Percentiles rank a stretch among this genome's conserved stretches.
These are phyloP conservation scores for Nadsonia commutata DNA, from an alignment of 1,139 yeast genomes.

Conservation along the genomic window DNA sequence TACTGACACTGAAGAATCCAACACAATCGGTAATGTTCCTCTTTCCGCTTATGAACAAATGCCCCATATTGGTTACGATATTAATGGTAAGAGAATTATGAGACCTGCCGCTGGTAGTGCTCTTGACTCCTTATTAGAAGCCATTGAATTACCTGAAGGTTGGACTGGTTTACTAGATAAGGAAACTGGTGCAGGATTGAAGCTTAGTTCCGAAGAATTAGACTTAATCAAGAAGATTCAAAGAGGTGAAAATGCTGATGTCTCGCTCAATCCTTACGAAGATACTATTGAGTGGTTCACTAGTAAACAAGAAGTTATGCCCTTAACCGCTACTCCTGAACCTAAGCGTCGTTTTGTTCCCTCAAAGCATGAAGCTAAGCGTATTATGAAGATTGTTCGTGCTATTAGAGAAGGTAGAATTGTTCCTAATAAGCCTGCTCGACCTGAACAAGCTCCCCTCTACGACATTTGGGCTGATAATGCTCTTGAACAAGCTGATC, in stretches of 20 bases:
- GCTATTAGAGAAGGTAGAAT: slow-evolving; percentile 96
- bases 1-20: slow-evolving; percentile 67
- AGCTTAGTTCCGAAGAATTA: slow-evolving; percentile 76
- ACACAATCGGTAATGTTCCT: slow-evolving; percentile 90
- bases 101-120: slow-evolving; percentile 97
- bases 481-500: slow-evolving; percentile 41
- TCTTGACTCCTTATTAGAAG: slow-evolving; percentile 71
- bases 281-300: slow-evolving; percentile 96
- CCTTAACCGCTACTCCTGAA: slow-evolving; percentile 84
- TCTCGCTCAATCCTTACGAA: slow-evolving; percentile 71
- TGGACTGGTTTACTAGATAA: slow-evolving; percentile 96
- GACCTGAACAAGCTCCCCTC: slow-evolving; percentile 27
- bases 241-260: slow-evolving; percentile 72
- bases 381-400: slow-evolving; percentile 88
- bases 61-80: slow-evolving; percentile 95
- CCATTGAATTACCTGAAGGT: slow-evolving; percentile 90
- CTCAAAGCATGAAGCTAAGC: slow-evolving; percentile 89
- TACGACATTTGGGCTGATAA: slow-evolving; percentile 80
- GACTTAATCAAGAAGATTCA: slow-evolving; percentile 80
- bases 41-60: slow-evolving; percentile 86
- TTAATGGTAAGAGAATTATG: slow-evolving; percentile 95
- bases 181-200: slow-evolving; percentile 76
- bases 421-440: slow-evolving; percentile 47
- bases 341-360: slow-evolving; percentile 96
- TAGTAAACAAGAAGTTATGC: slow-evolving; percentile 73